phyloP scores from a whole-genome alignment of 1,284 basidiomycete genomes.

The Volvariella volvacea region DNA sequence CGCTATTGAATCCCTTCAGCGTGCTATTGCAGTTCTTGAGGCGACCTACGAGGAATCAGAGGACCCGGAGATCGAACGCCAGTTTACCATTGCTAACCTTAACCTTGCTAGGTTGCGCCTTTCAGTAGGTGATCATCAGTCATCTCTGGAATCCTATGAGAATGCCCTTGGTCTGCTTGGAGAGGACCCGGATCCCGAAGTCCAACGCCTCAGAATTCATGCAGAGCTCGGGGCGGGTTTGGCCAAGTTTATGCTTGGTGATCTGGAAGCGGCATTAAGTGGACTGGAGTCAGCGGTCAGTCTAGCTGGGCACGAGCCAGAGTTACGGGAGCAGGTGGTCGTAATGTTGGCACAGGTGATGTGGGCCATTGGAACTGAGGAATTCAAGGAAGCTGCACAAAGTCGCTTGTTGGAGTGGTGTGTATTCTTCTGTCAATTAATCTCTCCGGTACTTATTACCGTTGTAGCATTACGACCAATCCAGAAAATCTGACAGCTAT shows the following conservation, averaged over 20 bases:
- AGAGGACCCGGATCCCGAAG: conserved; percentile 32
- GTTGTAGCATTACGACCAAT: conserved; percentile 54
- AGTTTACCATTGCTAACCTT: conserved; percentile 77
- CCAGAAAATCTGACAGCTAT: conserved; percentile 75
- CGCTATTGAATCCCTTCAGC: conserved; percentile 53
- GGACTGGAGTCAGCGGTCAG: conserved; percentile 64
- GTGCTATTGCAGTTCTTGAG: conserved; percentile 74
- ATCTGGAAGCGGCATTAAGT: conserved; percentile 58
- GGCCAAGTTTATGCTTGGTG: conserved; percentile 59
- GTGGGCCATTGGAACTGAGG: conserved; percentile 75
- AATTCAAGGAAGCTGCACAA: conserved; percentile 74
- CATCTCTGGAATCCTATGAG: conserved; percentile 67
- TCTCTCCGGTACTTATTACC: background rate
- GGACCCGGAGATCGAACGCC: conserved; percentile 66
- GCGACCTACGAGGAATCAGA: conserved; percentile 86
- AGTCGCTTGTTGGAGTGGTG: conserved; percentile 81
- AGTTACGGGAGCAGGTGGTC: conserved; percentile 61
- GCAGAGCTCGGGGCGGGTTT: conserved; percentile 68
- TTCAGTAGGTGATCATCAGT: conserved; percentile 48
- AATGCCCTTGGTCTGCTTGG: conserved; percentile 69
- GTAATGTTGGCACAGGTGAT: conserved; percentile 76
- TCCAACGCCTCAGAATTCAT: conserved; percentile 49
- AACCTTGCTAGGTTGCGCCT: conserved; percentile 81
- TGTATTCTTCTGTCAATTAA: conserved; percentile 15
- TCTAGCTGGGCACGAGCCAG: conserved; percentile 39